These are phyloP conservation scores for Nephelium lappaceum DNA, from an alignment of 345 rosid genomes.

Conservation along the genomic window DNA sequence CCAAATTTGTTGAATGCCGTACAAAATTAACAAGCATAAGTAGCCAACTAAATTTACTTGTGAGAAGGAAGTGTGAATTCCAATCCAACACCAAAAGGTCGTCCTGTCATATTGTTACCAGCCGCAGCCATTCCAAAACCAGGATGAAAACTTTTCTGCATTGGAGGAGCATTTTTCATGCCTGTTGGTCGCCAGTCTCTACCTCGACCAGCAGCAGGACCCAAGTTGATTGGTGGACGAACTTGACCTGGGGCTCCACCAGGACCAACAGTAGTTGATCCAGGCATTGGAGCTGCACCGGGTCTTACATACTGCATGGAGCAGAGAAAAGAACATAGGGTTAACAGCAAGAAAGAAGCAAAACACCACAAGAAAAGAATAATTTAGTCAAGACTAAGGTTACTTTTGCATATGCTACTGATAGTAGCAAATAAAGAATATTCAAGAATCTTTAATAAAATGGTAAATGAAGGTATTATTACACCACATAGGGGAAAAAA, in stretches of 20 bases:
- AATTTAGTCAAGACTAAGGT: constrained; percentile 14
- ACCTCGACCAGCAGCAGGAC: constrained; percentile 77
- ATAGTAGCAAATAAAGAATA: background rate
- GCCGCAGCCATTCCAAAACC: constrained; percentile 59
- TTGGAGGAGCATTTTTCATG: constrained; percentile 59
- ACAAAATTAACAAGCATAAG: background rate
- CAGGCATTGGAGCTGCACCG: constrained; percentile 82
- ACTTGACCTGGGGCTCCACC: constrained; percentile 71
- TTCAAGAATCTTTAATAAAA: background rate
- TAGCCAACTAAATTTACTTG: constrained; percentile 61
- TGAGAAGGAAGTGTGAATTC: constrained; percentile 99
- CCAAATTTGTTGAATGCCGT: background rate
- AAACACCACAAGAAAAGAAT: constrained; percentile 15
- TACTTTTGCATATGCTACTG: constrained; percentile 10
- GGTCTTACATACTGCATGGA: constrained; percentile 96
- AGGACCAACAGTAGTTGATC: constrained; percentile 52
- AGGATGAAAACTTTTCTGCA: constrained; percentile 80
- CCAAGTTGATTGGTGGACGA: constrained; percentile 70
- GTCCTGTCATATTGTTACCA: constrained; percentile 69
- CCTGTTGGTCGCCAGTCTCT: constrained; percentile 93
- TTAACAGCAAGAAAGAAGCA: constrained; percentile 22
- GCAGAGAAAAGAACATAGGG: constrained; percentile 28
- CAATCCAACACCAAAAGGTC: constrained; percentile 73
- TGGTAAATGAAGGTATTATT: background rate
- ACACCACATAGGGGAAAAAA: background rate